A percentile compares a stretch with the other conserved stretches of the same genome.
Conservation (phyloP, 257 asterid genomes). For the Scutellaria minor region DNA sequence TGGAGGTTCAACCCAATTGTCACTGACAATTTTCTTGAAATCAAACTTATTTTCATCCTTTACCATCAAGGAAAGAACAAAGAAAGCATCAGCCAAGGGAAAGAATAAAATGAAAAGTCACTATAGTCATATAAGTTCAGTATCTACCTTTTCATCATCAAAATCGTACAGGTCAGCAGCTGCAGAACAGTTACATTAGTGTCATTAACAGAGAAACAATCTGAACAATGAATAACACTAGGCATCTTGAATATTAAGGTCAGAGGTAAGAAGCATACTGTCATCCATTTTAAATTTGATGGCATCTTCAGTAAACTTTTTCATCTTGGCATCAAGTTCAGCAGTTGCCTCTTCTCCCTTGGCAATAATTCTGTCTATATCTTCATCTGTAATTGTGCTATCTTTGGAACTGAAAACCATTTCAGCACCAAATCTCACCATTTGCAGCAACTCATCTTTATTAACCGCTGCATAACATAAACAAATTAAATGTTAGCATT, state of each 20-base stretch:
- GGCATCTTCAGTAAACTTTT: constrained; percentile 97
- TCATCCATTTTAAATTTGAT: constrained; percentile 97
- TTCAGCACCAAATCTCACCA: constrained; percentile 99
- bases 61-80: constrained; percentile 28
- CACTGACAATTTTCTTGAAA: constrained; percentile 92
- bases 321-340: constrained; percentile 98
- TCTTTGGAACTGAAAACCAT: constrained; percentile 99
- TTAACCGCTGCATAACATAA: constrained; percentile 73
- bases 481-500: constrained; percentile 40
- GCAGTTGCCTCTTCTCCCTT: constrained; percentile 99
- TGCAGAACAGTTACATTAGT: constrained; percentile 53
- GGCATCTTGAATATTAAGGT: constrained; percentile 12
- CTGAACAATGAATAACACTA: constrained; percentile 3
- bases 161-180: constrained; percentile 96
- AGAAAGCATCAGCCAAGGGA: constrained; percentile 21
- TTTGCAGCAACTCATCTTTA: constrained; percentile 95
- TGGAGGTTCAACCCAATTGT: constrained; percentile 94
- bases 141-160: constrained; percentile 82
- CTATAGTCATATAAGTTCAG: constrained; percentile 19
- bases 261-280: constrained; percentile 55
- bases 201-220: constrained; percentile 33
- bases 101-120: neutral
- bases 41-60: constrained; percentile 87
- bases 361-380: constrained; percentile 96
- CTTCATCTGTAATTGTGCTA: constrained; percentile 99